phyloP scores from a whole-genome alignment of 371 early-diverging fungal species.

The Syncephalastrum monosporum region DNA sequence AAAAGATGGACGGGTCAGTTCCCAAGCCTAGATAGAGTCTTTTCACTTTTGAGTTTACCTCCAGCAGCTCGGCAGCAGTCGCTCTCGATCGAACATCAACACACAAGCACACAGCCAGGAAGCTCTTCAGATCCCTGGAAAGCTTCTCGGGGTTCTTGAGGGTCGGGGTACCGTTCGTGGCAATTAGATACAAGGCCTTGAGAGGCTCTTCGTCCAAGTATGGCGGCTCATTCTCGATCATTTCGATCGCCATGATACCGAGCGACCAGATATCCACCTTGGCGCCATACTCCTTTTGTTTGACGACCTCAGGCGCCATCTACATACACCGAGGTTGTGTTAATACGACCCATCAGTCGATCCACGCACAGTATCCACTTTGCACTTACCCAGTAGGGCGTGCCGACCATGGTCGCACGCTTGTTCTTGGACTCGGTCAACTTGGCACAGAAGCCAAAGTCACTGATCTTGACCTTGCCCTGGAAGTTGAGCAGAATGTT shows the following conservation, averaged over 20 bases:
- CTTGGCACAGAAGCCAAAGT: slow-evolving; percentile 97
- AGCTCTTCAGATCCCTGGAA: slow-evolving; percentile 79
- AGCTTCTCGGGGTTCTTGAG: slow-evolving; percentile 85
- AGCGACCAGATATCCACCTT: slow-evolving; percentile 94
- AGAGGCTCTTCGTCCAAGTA: slow-evolving; percentile 94
- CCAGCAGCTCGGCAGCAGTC: slow-evolving; percentile 76
- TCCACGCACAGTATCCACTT: not conserved
- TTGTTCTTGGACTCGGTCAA: slow-evolving; percentile 81
- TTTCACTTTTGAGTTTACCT: slow-evolving; percentile 22
- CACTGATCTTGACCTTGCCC: slow-evolving; percentile 88
- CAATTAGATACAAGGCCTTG: slow-evolving; percentile 93
- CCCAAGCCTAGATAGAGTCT: not conserved
- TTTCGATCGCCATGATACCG: slow-evolving; percentile 96
- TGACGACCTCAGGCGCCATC: slow-evolving; percentile 93
- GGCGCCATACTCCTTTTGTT: slow-evolving; percentile 84
- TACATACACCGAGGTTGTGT: not conserved
- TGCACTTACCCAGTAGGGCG: slow-evolving; percentile 75
- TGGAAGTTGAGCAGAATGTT: slow-evolving; percentile 85
- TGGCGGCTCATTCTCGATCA: slow-evolving; percentile 97
- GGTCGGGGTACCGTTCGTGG: slow-evolving; percentile 95
- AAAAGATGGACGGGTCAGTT: not conserved
- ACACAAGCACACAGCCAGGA: slow-evolving; percentile 85
- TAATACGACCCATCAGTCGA: not conserved
- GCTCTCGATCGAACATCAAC: slow-evolving; percentile 89
- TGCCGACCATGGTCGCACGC: slow-evolving; percentile 97